Evolutionary conservation across 2,329 filamentous ascomycete species (phyloP).

Genomic region (Penicillium sclerotigenum): DNA sequence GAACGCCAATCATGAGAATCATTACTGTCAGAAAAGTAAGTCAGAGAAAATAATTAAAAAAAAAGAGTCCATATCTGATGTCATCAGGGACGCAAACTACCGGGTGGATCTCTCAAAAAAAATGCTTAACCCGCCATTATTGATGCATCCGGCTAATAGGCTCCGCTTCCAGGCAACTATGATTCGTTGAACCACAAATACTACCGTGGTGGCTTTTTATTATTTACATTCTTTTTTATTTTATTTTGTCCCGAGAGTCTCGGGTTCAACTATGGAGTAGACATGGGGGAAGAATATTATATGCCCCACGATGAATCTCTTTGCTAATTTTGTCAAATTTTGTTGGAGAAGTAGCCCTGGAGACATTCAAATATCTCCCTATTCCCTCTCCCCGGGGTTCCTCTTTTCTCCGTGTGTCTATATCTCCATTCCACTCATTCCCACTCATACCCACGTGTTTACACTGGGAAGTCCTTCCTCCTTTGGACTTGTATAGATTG

Average conservation of each 20-base stretch:
- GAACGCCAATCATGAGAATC: neutral
- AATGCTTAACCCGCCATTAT: constrained; percentile 34
- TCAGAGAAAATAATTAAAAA: neutral
- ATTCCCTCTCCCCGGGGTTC: constrained; percentile 14
- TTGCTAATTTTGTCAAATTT: constrained; percentile 18
- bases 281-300: constrained; percentile 10
- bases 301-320: constrained; percentile 22
- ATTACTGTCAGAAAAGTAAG: neutral
- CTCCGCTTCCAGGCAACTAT: constrained; percentile 19
- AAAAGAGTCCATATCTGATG: constrained; percentile 15
- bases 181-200: constrained; percentile 14
- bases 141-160: constrained; percentile 29
- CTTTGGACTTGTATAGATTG: constrained; percentile 1
- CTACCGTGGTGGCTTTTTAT: neutral
- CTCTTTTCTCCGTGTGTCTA: constrained; percentile 14
- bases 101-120: constrained; percentile 10
- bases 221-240: neutral
- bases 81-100: constrained; percentile 25
- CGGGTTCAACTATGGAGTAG: neutral
- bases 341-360: constrained; percentile 13
- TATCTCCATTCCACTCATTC: constrained; percentile 1
- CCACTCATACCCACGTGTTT: neutral
- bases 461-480: neutral
- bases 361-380: constrained; percentile 31
- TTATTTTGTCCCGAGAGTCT: neutral